A percentile compares a stretch with the other conserved stretches of the same genome.
Conservation (phyloP, 1,139 yeast genomes). For the Oligophagozyma castellii region DNA sequence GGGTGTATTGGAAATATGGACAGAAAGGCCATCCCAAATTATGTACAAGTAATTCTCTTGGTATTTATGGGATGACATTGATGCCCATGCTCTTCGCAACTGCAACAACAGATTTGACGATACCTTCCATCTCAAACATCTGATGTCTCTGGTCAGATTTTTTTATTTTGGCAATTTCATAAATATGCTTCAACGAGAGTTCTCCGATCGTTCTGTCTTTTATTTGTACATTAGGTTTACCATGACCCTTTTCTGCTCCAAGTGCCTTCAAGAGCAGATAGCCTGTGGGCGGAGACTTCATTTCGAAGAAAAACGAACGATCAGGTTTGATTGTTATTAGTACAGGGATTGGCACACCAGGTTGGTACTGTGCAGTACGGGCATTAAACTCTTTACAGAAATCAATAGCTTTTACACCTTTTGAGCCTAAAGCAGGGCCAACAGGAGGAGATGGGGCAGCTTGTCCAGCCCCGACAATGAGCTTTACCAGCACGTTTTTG, state of each 20-base stretch:
- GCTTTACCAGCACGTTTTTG: conserved; percentile 50
- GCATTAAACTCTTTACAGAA: conserved; percentile 98
- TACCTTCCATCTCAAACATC: conserved; percentile 53
- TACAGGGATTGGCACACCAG: conserved; percentile 86
- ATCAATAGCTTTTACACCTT: conserved; percentile 97
- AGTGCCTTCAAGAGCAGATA: conserved; percentile 79
- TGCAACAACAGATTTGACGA: conserved; percentile 72
- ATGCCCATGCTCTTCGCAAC: conserved; percentile 86
- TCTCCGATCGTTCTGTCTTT: conserved; percentile 43
- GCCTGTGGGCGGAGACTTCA: conserved; percentile 87
- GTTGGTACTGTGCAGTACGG: conserved; percentile 72
- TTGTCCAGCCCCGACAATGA: conserved; percentile 95
- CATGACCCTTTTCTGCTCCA: conserved; percentile 49
- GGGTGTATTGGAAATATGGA: too few relatives aligned
- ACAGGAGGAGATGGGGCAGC: conserved; percentile 99
- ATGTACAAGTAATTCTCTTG: too few relatives aligned
- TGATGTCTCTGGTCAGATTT: conserved; percentile 75
- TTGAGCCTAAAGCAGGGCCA: conserved; percentile 97
- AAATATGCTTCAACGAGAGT: conserved; percentile 74
- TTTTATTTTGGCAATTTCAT: conserved; percentile 90
- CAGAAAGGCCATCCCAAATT: too few relatives aligned
- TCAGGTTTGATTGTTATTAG: conserved; percentile 82
- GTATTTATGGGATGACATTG: conserved; percentile 47
- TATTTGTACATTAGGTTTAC: conserved; percentile 30
- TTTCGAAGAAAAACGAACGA: conserved; percentile 71